Percentiles rank a stretch among this genome's conserved stretches.
These are phyloP conservation scores for Cyberlindnera amylophila DNA, from an alignment of 805 yeast genomes.

Conservation along the genomic window DNA sequence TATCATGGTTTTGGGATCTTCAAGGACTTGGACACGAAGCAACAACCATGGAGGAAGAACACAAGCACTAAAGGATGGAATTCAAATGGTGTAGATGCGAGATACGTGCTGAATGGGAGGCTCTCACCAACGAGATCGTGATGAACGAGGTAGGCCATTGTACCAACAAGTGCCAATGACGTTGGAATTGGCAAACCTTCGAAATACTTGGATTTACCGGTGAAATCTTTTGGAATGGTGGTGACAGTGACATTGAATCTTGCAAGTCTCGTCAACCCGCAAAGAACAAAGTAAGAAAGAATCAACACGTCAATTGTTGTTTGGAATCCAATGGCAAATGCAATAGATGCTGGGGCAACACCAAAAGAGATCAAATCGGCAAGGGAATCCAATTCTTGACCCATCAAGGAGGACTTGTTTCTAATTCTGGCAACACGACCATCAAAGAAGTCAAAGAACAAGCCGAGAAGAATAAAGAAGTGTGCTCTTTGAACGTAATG, in stretches of 20 bases:
- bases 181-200: constrained; percentile 98
- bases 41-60: constrained; percentile 79
- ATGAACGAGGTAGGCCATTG: constrained; percentile 67
- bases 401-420: constrained; percentile 88
- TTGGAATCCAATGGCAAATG: constrained; percentile 86
- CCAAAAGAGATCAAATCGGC: constrained; percentile 95
- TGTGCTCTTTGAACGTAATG: constrained; percentile 85
- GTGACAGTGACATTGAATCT: constrained; percentile 93
- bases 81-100: constrained; percentile 56
- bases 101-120: constrained; percentile 64
- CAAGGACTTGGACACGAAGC: constrained; percentile 86
- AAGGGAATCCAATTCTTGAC: constrained; percentile 94
- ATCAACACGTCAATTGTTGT: constrained; percentile 75
- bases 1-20: constrained; percentile 78
- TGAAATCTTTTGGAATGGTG: constrained; percentile 82
- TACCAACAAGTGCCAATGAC: constrained; percentile 65
- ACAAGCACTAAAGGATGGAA: constrained; percentile 67
- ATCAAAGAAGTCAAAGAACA: constrained; percentile 93
- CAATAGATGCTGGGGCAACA: constrained; percentile 92
- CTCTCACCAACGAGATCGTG: constrained; percentile 43
- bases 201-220: constrained; percentile 86
- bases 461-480: constrained; percentile 82
- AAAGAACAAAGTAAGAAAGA: constrained; percentile 79
- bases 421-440: constrained; percentile 96
- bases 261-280: constrained; percentile 92